A percentile compares a stretch with the other conserved stretches of the same genome.
phyloP scores from a whole-genome alignment of 306 rosid genomes.

The Styphnolobium japonicum region DNA sequence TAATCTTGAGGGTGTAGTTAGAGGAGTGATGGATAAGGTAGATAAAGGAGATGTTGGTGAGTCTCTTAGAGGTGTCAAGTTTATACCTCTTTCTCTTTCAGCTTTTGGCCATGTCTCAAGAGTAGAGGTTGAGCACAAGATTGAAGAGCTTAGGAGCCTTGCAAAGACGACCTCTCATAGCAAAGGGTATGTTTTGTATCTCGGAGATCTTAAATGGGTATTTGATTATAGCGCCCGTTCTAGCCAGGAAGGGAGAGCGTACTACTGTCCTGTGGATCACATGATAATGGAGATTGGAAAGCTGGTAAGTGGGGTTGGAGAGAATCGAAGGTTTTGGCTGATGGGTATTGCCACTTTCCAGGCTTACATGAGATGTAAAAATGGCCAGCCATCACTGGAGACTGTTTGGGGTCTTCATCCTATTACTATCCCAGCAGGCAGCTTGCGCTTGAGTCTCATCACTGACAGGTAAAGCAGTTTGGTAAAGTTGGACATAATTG shows the following conservation, averaged over 20 bases:
- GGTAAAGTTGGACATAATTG: constrained; percentile 36
- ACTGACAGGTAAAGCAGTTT: constrained; percentile 62
- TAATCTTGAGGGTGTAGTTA: constrained; percentile 59
- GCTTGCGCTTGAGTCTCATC: constrained; percentile 76
- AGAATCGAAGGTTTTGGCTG: constrained; percentile 66
- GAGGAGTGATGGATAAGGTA: constrained; percentile 62
- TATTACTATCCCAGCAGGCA: constrained; percentile 70
- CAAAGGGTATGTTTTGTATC: constrained; percentile 71
- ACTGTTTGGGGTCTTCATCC: constrained; percentile 86
- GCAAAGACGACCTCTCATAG: constrained; percentile 28
- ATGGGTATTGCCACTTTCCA: constrained; percentile 84
- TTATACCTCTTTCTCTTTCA: constrained; percentile 51
- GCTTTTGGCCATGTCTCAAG: constrained; percentile 51
- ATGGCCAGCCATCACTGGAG: constrained; percentile 69
- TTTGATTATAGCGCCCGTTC: constrained; percentile 44
- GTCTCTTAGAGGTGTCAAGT: constrained; percentile 59
- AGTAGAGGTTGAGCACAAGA: constrained; percentile 64
- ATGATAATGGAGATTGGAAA: constrained; percentile 81
- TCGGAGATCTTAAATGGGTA: constrained; percentile 87
- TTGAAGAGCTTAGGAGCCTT: constrained; percentile 55
- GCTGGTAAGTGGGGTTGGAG: constrained; percentile 48
- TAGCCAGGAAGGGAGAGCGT: constrained; percentile 41
- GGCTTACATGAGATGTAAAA: constrained; percentile 79
- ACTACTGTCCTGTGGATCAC: constrained; percentile 78
- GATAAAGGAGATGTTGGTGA: constrained; percentile 69